Evolutionary conservation across 2,329 filamentous ascomycete genomes (phyloP).

Genomic region (Seiridium unicorne): DNA sequence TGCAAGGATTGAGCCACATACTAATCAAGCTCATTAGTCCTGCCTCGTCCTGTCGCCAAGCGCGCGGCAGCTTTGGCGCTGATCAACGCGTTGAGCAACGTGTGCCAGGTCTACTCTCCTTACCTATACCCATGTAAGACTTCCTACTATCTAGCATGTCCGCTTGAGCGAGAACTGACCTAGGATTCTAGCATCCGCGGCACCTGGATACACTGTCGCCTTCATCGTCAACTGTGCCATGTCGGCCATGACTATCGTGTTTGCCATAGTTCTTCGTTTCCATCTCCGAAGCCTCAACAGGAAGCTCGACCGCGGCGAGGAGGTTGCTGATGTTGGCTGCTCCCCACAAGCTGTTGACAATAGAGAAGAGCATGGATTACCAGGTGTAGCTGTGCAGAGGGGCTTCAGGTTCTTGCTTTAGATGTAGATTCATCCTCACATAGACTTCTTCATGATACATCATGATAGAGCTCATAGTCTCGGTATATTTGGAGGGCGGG

Average conservation of each 20-base stretch:
- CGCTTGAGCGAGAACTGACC: neutral
- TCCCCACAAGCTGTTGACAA: neutral
- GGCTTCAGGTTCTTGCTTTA: constrained; percentile 4
- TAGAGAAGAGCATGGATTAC: constrained; percentile 1
- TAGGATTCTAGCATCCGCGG: neutral
- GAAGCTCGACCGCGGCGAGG: neutral
- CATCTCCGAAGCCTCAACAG: neutral
- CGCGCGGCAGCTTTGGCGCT: constrained; percentile 3
- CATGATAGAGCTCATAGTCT: neutral
- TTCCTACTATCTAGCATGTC: neutral
- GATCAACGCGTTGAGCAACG: constrained; percentile 3
- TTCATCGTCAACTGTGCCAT: constrained; percentile 4
- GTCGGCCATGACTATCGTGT: constrained; percentile 4
- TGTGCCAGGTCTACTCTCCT: constrained; percentile 3
- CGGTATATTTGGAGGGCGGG: neutral
- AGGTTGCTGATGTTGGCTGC: neutral
- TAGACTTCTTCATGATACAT: neutral
- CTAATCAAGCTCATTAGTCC: neutral
- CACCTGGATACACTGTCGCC: constrained; percentile 1
- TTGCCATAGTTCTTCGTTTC: neutral
- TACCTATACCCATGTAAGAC: constrained; percentile 5
- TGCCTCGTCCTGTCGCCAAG: constrained; percentile 5
- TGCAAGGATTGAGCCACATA: neutral
- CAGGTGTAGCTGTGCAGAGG: neutral
- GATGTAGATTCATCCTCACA: neutral